Percentiles rank a stretch among this genome's conserved stretches.
Evolutionary conservation across 345 rosid species (phyloP).

Genomic region (Isatis tinctoria): DNA sequence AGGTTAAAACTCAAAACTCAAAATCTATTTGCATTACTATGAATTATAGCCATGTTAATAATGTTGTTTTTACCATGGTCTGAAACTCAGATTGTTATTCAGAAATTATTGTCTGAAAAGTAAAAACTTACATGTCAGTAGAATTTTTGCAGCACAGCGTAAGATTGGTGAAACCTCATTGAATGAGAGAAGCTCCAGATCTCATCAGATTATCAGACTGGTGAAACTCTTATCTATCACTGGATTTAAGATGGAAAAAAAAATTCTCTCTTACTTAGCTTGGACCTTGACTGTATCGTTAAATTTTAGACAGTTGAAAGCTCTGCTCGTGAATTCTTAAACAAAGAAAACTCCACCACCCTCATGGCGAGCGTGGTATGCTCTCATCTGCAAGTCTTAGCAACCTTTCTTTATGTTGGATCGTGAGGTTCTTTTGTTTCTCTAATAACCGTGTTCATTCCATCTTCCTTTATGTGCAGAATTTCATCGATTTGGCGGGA

Average conservation of each 20-base stretch:
- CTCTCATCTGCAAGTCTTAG: slow-evolving; percentile 4
- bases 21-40: not conserved
- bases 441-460: not conserved
- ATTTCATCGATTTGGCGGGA: slow-evolving; percentile 93
- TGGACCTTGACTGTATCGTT: not conserved
- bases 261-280: slow-evolving; percentile 3
- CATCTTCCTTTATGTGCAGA: slow-evolving; percentile 41
- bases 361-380: slow-evolving; percentile 92
- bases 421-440: not conserved
- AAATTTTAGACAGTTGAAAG: slow-evolving; percentile 83
- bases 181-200: slow-evolving; percentile 93
- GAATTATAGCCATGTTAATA: not conserved
- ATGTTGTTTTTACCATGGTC: not conserved
- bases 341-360: slow-evolving; percentile 86
- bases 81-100: not conserved
- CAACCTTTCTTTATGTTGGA: not conserved
- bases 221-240: slow-evolving; percentile 33
- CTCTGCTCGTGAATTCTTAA: slow-evolving; percentile 91
- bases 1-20: slow-evolving; percentile 42
- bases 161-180: slow-evolving; percentile 81
- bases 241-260: not conserved
- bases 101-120: not conserved
- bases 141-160: slow-evolving; percentile 64
- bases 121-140: not conserved
- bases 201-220: slow-evolving; percentile 96